Evolutionary conservation across 176 grass and related monocot species (phyloP), one percentile per base, ranked within the genome.

Genomic region (Aegilops longissima): DNA sequence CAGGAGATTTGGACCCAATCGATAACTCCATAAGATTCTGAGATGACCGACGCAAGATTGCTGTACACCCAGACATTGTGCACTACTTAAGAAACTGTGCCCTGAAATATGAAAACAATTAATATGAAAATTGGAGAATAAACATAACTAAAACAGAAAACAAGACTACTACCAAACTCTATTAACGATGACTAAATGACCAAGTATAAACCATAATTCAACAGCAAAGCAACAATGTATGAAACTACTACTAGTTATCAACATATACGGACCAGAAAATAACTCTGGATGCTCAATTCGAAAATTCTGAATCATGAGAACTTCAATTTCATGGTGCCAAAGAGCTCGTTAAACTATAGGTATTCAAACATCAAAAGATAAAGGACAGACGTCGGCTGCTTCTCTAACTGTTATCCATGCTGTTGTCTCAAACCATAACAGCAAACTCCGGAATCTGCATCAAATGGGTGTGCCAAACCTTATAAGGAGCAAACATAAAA

Each of bases 1-100:
- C 80, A 87, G 82, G 85, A 85, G 64, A 81, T 63, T 66, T 33
- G 65, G 70, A 21, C 12, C 82, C 78, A 85, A 82, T 52, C 69
- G 67, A 88, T 42, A 64, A 49, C 76, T 81, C 85, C 89, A 91
- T 80, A 65, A 84, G 49, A 81, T 25, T 80, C 70, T 85, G 70
- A 81, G 51, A 85, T 10, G 82, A 81, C 9, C 78, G 82, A 8
- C 82, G 71, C 31, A 87, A 31, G 33, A 70, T 21, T 66, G 78
- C 24, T 88, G 77, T 24, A 8, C 88, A 64, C 52, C 78, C 82
- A 45, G 82, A 78, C 90, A 91, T 91, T 61, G 27, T 36, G 14
- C 33, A 52, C 18, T 86, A 24, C 75, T 79, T 71, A 7, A 80
- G 52, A 80, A 69, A 61, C 49, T 70, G 1, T 80, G n/a, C 61